A percentile compares a stretch with the other conserved stretches of the same genome.
These are phyloP conservation scores for Sonneratia alba DNA, from an alignment of 345 rosid genomes.

Conservation along the genomic window DNA sequence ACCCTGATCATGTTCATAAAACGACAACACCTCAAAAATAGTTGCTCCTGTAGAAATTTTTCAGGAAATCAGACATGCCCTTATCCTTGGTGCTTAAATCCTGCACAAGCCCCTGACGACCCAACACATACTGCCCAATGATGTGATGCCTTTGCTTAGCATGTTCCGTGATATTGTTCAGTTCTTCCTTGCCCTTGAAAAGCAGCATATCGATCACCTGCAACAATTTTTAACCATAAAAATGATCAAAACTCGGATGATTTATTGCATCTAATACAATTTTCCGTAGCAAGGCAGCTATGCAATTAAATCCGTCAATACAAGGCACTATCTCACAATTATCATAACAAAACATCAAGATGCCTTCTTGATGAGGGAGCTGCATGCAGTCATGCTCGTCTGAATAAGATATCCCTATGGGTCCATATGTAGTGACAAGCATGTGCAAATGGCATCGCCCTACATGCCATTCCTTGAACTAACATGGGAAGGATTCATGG, in stretches of 20 bases:
- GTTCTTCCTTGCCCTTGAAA: constrained; percentile 89
- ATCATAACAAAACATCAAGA: neutral
- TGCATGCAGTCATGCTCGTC: neutral
- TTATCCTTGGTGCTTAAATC: constrained; percentile 53
- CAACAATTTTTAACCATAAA: neutral
- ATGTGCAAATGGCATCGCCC: neutral
- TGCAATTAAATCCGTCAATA: neutral
- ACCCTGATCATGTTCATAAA: neutral
- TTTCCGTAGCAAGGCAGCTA: neutral
- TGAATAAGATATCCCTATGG: no score
- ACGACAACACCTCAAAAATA: constrained; percentile 40
- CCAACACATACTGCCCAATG: constrained; percentile 79
- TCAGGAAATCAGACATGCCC: constrained; percentile 66
- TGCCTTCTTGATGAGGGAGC: neutral
- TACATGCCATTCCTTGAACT: neutral
- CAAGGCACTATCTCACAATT: neutral
- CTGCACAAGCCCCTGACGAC: constrained; percentile 59
- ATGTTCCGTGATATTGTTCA: constrained; percentile 67
- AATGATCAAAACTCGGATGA: neutral
- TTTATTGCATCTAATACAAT: neutral
- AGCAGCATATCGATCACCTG: constrained; percentile 93
- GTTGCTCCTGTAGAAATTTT: constrained; percentile 82
- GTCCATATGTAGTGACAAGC: neutral
- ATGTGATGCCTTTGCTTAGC: constrained; percentile 99
- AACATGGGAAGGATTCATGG: neutral